A percentile compares a stretch with the other conserved stretches of the same genome.
Evolutionary conservation across 129 eudicot genomes (phyloP).

Genomic region (Silybum marianum): DNA sequence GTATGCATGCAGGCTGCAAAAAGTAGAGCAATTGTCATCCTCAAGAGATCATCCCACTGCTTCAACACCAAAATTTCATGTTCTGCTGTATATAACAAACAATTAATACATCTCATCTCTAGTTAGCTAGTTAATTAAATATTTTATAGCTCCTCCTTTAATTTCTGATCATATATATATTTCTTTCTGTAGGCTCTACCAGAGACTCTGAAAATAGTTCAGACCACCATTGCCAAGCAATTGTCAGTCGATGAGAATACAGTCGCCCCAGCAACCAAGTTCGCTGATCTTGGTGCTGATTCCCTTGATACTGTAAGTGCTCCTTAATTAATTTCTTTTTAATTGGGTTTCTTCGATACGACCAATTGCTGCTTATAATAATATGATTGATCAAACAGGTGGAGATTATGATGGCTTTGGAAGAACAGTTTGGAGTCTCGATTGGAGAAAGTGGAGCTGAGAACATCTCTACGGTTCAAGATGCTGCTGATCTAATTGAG

Average conservation of each 20-base stretch:
- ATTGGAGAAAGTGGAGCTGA: conserved; percentile 66
- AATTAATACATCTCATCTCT: not conserved
- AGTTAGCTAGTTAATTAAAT: not conserved
- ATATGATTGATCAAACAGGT: conserved; percentile 30
- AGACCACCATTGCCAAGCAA: conserved; percentile 60
- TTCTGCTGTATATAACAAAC: conserved; percentile 22
- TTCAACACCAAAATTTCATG: conserved; percentile 44
- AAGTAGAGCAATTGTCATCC: conserved; percentile 29
- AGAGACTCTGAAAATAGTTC: conserved; percentile 58
- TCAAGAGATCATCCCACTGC: conserved; percentile 34
- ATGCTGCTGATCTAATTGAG: conserved; percentile 67
- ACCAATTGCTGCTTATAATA: not conserved
- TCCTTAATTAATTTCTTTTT: not conserved
- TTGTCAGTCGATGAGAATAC: conserved; percentile 55
- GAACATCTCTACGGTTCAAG: conserved; percentile 69
- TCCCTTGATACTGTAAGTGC: conserved; percentile 59
- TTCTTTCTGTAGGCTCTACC: conserved; percentile 42
- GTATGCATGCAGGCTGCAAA: conserved; percentile 36
- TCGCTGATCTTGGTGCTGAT: conserved; percentile 65
- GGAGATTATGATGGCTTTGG: conserved; percentile 75
- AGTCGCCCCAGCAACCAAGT: conserved; percentile 58
- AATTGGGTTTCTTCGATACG: too few relatives aligned
- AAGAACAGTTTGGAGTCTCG: conserved; percentile 61
- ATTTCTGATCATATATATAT: not conserved
- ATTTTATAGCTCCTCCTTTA: not conserved